Base-by-base conservation (phyloP, 495 filamentous ascomycete genomes). In the Thermochaetoides thermophila region DNA sequence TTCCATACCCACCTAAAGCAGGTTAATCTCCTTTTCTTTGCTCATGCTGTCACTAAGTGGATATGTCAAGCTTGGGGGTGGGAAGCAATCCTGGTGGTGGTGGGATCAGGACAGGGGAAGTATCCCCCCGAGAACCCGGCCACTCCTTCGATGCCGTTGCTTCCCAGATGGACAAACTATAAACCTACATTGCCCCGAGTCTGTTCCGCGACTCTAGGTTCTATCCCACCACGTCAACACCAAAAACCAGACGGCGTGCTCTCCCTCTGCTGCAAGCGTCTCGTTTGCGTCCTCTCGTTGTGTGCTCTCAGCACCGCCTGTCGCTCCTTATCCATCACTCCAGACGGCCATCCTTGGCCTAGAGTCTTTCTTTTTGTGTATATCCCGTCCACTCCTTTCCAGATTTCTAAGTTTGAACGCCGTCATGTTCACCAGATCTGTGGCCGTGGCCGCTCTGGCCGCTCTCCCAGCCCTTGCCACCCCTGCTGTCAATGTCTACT, bases 271-370 rank as follows among this genome's bases (percentile, higher is more conserved):
- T 42, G 56, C 53, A 56, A 42, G 53, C 55, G 28, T 48, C 46
- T 51, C 45, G 60, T 60, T 57, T 63, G 57, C 60, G 60, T 63
- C 57, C 60, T 56, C 51, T 63, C 60, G 33, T 60, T 60, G 45
- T 38, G 36, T 47, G 44, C 45, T 40, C 29, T 39, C 11, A 29
- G 37, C 46, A 49, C 33, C 41, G 46, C 34, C 6, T 24, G 6
- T 35, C 46, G 41, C 52, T 55, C 35, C 43, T 60, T 48, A 9
- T 38, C 52, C 48, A 48, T 34, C 39, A 39, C 47, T 34, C n/a
- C n/a, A n/a, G n/a, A n/a, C 28, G 49, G 52, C 56, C 54, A 43
- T 19, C 13, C 31, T 32, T 24, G 29, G 15, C 37, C 22, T n/a
- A n/a, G n/a, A 37, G 26, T 31, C 41, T 35, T 44, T 47, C 46